Percentiles rank a stretch among this genome's conserved stretches.
phyloP scores from a whole-genome alignment of 257 asterid species.

The Solanum paucissectum region DNA sequence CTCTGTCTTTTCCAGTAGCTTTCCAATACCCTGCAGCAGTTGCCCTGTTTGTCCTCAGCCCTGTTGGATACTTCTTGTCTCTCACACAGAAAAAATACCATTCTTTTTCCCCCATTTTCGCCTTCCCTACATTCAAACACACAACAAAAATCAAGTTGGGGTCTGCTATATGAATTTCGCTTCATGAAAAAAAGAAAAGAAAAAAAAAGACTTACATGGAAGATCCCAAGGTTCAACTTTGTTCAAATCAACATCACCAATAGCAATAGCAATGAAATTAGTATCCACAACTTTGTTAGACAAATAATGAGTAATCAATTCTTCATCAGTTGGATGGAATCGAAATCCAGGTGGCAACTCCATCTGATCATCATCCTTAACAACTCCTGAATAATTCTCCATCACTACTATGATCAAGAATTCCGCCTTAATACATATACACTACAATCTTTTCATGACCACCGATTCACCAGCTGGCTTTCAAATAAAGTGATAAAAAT shows the following conservation, averaged over 20 bases:
- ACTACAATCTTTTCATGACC: background rate
- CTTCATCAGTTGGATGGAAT: slow-evolving; percentile 77
- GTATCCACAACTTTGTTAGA: slow-evolving; percentile 38
- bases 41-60: slow-evolving; percentile 68
- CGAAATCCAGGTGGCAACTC: slow-evolving; percentile 76
- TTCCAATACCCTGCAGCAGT: slow-evolving; percentile 77
- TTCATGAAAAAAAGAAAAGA: background rate
- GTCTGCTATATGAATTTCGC: accelerated
- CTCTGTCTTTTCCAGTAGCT: slow-evolving; percentile 79
- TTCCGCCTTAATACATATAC: background rate
- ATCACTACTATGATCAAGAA: background rate
- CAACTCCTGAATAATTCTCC: slow-evolving; percentile 24
- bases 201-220: slow-evolving; percentile 31
- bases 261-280: slow-evolving; percentile 38
- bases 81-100: slow-evolving; percentile 77
- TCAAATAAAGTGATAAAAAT: background rate
- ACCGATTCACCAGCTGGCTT: background rate
- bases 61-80: slow-evolving; percentile 74
- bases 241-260: slow-evolving; percentile 79
- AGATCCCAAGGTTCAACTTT: slow-evolving; percentile 74
- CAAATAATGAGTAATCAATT: slow-evolving; percentile 61
- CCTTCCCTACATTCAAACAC: slow-evolving; percentile 36
- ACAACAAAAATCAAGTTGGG: background rate
- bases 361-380: slow-evolving; percentile 14
- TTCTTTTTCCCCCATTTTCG: slow-evolving; percentile 65